Base-by-base conservation (phyloP, 192 early-diverging fungal species). In the Ambispora gerdemannii region DNA sequence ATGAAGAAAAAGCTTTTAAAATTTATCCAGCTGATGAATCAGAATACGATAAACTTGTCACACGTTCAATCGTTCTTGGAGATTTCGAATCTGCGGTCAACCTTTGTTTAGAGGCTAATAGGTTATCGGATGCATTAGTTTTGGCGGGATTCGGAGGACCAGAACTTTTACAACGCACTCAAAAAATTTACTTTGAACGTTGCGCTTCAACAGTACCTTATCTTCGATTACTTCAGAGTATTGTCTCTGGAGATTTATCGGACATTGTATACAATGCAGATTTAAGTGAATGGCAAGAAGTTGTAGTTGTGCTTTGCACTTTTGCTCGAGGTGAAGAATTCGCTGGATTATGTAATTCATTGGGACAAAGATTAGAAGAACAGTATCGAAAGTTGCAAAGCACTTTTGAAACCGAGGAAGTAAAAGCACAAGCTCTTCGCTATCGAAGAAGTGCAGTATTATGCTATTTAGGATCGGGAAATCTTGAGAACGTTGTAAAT, bases 11-110 rank as follows among this genome's bases (percentile, higher is more conserved):
- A n/a, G 76, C 81, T 4, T 80, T 87, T 38, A 67, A 83, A 31
- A 73, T 83, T 28, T 87, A 84, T 55, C 80, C 80, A 19, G 78
- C 84, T 11, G 83, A 82, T 27, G 86, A 88, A 24, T 77, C 84
- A 3, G 92, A 92, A 59, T 84, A 85, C 13, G 92, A 98, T 61
- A 84, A 82, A 19, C 77, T 94, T 43, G 89, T 98, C 59, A 97
- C 93, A 10, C 85, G 88, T 20, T 86, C 92, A 2, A 77, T 98
- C 27, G 82, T 98, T 6, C 75, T 95, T 34, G 95, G 97, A 71
- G 93, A 99, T 74, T 96, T 95, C 74, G 93, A 94, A 73, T 86
- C 90, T 0, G 95, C 96, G 17, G 95, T 98, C 13, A 82, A 89
- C 36, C 79, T 95, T 34, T 97, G 95, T 72, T 80, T 99, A 33